These are phyloP conservation scores for Hanseniaspora thailandica DNA, from an alignment of 805 yeast species.

Conservation along the genomic window DNA sequence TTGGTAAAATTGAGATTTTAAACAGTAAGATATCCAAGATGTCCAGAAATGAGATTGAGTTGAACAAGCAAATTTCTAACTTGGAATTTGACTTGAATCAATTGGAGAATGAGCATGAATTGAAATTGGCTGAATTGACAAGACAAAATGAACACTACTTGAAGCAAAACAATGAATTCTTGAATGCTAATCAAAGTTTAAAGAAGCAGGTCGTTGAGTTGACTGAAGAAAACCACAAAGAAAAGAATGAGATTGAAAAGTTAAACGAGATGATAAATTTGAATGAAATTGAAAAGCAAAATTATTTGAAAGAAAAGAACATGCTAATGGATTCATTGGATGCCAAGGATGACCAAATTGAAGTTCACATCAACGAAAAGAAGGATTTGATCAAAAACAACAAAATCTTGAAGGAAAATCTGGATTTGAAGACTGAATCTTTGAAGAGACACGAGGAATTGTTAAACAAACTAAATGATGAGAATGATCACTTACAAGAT, in stretches of 20 bases:
- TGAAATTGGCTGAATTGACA: constrained; percentile 31
- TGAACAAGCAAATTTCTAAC: constrained; percentile 54
- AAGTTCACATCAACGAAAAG: constrained; percentile 5
- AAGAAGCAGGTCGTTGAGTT: constrained; percentile 44
- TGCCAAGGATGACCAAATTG: constrained; percentile 19
- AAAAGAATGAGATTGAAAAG: constrained; percentile 46
- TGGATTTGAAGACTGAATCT: constrained; percentile 26
- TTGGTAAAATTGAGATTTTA: constrained; percentile 42
- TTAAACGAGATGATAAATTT: constrained; percentile 40
- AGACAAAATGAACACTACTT: constrained; percentile 36
- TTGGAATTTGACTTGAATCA: constrained; percentile 50
- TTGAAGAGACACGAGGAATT: constrained; percentile 27
- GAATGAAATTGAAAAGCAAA: constrained; percentile 33
- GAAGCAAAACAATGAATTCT: constrained; percentile 32
- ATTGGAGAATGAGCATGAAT: constrained; percentile 31
- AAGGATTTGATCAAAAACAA: constrained; percentile 3
- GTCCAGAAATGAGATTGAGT: constrained; percentile 52
- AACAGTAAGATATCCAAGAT: constrained; percentile 43
- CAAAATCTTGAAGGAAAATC: constrained; percentile 23
- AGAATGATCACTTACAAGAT: constrained; percentile 26
- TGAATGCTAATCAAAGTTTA: constrained; percentile 36
- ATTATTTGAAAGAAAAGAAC: constrained; percentile 27
- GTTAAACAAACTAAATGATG: constrained; percentile 28
- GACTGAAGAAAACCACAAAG: constrained; percentile 47
- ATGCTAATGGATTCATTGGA: constrained; percentile 18